A percentile compares a stretch with the other conserved stretches of the same genome.
Evolutionary conservation across 2,329 filamentous ascomycete genomes (phyloP).

Genomic region (Aurifilum marmelostoma): DNA sequence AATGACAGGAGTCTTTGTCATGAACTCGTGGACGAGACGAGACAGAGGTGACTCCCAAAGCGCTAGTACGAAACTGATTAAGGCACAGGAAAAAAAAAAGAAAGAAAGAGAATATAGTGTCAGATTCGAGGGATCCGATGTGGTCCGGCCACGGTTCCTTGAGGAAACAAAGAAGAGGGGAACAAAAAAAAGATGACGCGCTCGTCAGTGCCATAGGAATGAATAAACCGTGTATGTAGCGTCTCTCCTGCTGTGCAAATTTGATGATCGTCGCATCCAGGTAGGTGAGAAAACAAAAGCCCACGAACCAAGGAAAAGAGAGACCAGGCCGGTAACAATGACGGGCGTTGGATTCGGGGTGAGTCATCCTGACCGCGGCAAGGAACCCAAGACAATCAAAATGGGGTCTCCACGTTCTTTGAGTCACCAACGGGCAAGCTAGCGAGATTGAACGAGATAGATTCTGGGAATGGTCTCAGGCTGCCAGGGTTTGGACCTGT

Average conservation of each 20-base stretch:
- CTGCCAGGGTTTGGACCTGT: background rate
- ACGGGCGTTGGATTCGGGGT: slow-evolving; percentile 17
- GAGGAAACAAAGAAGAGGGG: background rate
- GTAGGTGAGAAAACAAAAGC: background rate
- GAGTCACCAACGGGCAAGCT: slow-evolving; percentile 25
- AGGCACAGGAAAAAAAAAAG: background rate
- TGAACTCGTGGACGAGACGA: background rate
- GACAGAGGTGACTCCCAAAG: slow-evolving; percentile 1
- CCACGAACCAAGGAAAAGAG: background rate
- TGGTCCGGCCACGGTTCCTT: background rate
- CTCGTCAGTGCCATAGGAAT: background rate
- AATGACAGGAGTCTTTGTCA: background rate
- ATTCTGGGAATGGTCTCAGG: background rate
- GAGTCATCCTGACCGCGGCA: slow-evolving; percentile 23
- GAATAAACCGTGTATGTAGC: background rate
- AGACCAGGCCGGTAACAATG: background rate
- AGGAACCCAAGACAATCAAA: background rate
- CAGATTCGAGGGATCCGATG: background rate
- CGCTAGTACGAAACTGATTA: too few species aligned
- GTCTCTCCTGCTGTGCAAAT: background rate
- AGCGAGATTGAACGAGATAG: background rate
- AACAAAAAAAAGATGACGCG: background rate
- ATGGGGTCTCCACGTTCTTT: slow-evolving; percentile 9
- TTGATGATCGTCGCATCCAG: background rate
- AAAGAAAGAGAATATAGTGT: slow-evolving; percentile 4